A percentile compares a stretch with the other conserved stretches of the same genome.
phyloP scores from a whole-genome alignment of 2,329 filamentous ascomycete genomes.

The Aspergillus sp. region DNA sequence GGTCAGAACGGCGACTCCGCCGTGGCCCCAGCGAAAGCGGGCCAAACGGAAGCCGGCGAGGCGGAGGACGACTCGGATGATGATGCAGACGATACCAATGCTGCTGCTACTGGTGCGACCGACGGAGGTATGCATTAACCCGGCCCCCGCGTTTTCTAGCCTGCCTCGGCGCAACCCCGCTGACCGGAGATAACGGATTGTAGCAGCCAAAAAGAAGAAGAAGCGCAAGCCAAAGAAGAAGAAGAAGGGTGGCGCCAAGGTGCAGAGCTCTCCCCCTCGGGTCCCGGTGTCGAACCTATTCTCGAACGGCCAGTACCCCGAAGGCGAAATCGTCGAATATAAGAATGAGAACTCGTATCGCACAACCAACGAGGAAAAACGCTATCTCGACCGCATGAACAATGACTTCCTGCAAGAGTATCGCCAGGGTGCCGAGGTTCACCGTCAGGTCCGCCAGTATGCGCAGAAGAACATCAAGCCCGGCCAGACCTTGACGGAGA shows the following conservation, averaged over 20 bases:
- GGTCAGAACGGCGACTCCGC: conserved; percentile 38
- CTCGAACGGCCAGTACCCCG: conserved; percentile 69
- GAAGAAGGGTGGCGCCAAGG: conserved; percentile 60
- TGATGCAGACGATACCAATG: conserved; percentile 50
- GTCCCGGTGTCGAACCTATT: conserved; percentile 73
- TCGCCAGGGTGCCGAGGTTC: conserved; percentile 81
- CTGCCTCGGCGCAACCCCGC: neutral
- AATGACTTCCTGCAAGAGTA: conserved; percentile 78
- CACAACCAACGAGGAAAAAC: conserved; percentile 81
- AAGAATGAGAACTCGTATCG: conserved; percentile 73
- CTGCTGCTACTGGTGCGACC: conserved; percentile 38
- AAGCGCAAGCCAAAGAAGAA: conserved; percentile 77
- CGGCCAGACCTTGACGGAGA: conserved; percentile 75
- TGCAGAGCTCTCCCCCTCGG: conserved; percentile 74
- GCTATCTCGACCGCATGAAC: conserved; percentile 77
- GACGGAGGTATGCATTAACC: conserved; percentile 33
- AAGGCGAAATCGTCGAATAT: conserved; percentile 78
- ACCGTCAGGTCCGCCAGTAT: conserved; percentile 82
- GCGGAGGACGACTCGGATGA: conserved; percentile 58
- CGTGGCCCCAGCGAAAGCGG: conserved; percentile 30
- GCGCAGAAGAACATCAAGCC: conserved; percentile 78
- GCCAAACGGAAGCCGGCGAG: conserved; percentile 43
- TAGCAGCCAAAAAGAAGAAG: conserved; percentile 72
- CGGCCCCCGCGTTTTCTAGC: neutral
- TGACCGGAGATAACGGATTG: conserved; percentile 12